A percentile compares a stretch with the other conserved stretches of the same genome.
Evolutionary conservation across 2,329 filamentous ascomycete species (phyloP).

Genomic region (Didymella segeticola): DNA sequence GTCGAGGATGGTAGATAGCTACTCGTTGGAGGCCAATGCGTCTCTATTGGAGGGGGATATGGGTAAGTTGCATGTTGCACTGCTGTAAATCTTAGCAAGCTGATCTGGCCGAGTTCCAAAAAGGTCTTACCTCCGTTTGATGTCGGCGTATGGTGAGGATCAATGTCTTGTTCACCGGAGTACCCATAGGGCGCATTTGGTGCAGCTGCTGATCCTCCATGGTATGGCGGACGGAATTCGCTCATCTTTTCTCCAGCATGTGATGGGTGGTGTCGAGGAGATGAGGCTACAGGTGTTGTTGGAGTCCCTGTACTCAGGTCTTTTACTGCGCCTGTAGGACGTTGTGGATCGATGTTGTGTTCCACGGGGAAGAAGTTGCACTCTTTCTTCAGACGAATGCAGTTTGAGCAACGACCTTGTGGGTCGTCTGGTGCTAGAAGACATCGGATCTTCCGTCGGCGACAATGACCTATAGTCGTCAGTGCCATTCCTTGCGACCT

Average conservation of each 20-base stretch:
- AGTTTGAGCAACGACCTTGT: conserved; percentile 85
- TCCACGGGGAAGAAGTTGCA: conserved; percentile 93
- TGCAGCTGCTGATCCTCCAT: conserved; percentile 20
- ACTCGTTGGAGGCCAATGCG: conserved; percentile 44
- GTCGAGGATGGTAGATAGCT: conserved; percentile 45
- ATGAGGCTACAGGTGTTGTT: conserved; percentile 58
- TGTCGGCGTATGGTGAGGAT: conserved; percentile 32
- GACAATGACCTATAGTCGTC: conserved; percentile 75
- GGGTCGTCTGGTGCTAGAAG: conserved; percentile 75
- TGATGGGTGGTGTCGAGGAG: conserved; percentile 49
- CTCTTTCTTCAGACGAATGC: conserved; percentile 91
- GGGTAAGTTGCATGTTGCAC: conserved; percentile 42
- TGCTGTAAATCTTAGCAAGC: conserved; percentile 32
- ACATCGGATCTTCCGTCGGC: conserved; percentile 91
- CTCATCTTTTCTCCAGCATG: conserved; percentile 37
- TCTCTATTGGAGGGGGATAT: conserved; percentile 46
- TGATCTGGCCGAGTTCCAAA: not conserved
- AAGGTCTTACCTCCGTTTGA: conserved; percentile 37
- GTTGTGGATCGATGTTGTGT: conserved; percentile 64
- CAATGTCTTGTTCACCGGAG: conserved; percentile 35
- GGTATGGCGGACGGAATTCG: conserved; percentile 41
- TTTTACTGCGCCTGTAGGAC: conserved; percentile 53
- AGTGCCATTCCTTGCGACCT: conserved; percentile 25
- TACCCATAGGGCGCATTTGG: conserved; percentile 33
- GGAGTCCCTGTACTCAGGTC: conserved; percentile 52